A percentile compares a stretch with the other conserved stretches of the same genome.
Conservation (phyloP, 176 grass and related monocot genomes). For the Typha latifolia region DNA sequence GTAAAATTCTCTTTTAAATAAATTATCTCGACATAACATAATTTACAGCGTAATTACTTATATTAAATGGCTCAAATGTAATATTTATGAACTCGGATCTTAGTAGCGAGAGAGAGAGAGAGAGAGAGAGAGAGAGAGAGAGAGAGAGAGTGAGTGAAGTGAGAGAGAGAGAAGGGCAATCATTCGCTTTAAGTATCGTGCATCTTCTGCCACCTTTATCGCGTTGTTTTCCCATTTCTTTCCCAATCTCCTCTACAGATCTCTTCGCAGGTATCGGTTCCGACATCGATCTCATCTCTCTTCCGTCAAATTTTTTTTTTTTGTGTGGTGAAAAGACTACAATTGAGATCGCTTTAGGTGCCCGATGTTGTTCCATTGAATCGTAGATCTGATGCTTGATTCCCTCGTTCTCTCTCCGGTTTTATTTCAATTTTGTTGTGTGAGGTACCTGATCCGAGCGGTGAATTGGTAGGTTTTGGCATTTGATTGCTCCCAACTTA, state of each 20-base stretch:
- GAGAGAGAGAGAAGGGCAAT: constrained; percentile 25
- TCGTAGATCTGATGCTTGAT: background rate
- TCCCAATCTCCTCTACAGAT: background rate
- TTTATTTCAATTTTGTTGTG: too few relatives aligned
- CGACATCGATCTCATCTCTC: background rate
- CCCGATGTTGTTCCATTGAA: background rate
- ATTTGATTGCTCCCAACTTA: too few relatives aligned
- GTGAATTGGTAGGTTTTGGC: too few relatives aligned
- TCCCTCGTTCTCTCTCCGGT: too few relatives aligned
- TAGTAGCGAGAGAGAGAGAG: too few relatives aligned
- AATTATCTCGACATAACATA: too few relatives aligned
- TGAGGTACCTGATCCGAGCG: too few relatives aligned
- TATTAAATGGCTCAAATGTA: too few relatives aligned
- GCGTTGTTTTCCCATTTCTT: constrained; percentile 10
- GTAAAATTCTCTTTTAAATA: too few relatives aligned
- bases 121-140: constrained; percentile 4
- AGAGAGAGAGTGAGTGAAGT: constrained; percentile 5
- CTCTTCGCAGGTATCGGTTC: background rate
- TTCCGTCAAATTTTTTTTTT: background rate
- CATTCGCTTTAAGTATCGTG: constrained; percentile 27
- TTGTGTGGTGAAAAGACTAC: background rate
- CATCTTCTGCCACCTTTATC: constrained; percentile 31
- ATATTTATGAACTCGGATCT: too few relatives aligned
- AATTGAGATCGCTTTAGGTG: background rate
- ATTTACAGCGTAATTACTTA: too few relatives aligned